A percentile compares a stretch with the other conserved stretches of the same genome.
These are phyloP conservation scores for Endotrypanum monterogeii DNA, from an alignment of 208 protist genomes.

Conservation along the genomic window DNA sequence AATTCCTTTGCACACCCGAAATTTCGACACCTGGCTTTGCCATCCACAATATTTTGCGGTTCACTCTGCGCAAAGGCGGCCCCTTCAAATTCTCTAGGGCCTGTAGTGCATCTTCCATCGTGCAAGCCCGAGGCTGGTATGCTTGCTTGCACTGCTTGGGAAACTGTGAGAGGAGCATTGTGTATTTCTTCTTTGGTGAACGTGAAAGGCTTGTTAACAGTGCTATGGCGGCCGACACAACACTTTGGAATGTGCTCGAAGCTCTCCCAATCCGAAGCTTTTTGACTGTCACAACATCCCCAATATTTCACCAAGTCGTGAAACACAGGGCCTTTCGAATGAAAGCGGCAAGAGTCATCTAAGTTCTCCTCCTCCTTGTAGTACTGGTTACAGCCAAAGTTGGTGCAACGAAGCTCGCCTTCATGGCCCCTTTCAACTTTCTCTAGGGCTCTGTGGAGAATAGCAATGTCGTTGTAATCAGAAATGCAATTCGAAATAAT, in stretches of 20 bases:
- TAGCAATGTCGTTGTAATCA: constrained; percentile 80
- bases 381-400: constrained; percentile 78
- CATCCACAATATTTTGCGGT: constrained; percentile 72
- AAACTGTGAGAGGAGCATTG: constrained; percentile 49
- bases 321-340: constrained; percentile 75
- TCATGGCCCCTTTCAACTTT: constrained; percentile 25
- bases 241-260: constrained; percentile 80
- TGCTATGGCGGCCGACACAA: constrained; percentile 51
- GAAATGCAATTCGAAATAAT: constrained; percentile 42
- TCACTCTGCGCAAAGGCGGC: constrained; percentile 33
- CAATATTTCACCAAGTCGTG: constrained; percentile 88
- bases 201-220: constrained; percentile 47
- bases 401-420: constrained; percentile 66
- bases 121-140: neutral
- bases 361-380: constrained; percentile 74
- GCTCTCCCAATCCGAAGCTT: constrained; percentile 83
- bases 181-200: constrained; percentile 47
- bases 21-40: constrained; percentile 80
- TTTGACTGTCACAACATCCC: constrained; percentile 69
- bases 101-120: constrained; percentile 34
- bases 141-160: constrained; percentile 26
- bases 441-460: constrained; percentile 47
- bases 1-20: constrained; percentile 82
- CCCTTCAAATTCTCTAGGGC: constrained; percentile 81
- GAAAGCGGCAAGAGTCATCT: constrained; percentile 68